Evolutionary conservation across 331 rosid genomes (phyloP).

Genomic region (Quercus phellos): DNA sequence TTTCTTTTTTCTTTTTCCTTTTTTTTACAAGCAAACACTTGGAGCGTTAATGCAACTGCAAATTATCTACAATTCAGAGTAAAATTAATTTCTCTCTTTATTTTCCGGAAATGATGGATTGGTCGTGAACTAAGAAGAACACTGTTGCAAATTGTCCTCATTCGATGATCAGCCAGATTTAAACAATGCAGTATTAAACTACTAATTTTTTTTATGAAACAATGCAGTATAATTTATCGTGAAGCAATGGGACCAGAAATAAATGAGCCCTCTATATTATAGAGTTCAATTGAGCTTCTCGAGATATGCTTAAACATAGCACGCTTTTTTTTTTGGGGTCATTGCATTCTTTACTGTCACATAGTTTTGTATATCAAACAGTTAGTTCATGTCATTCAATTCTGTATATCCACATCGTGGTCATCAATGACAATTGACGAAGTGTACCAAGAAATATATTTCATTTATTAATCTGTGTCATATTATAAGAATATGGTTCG

Average conservation of each 20-base stretch:
- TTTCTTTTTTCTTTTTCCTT: background rate
- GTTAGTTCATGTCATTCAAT: too few species aligned
- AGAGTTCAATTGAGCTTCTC: background rate
- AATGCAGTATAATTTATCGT: background rate
- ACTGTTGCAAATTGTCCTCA: background rate
- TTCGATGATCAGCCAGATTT: too few species aligned
- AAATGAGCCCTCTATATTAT: background rate
- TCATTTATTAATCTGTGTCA: background rate
- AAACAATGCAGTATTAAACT: too few species aligned
- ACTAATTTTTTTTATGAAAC: too few species aligned
- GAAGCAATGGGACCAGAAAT: background rate
- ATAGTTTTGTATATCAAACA: background rate
- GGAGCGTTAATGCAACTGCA: too few species aligned
- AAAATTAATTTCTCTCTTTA: background rate
- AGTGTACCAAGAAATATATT: too few species aligned
- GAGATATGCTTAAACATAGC: background rate
- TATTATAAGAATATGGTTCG: background rate
- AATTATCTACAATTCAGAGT: background rate
- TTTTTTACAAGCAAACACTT: too few species aligned
- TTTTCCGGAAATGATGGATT: background rate
- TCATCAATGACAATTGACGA: too few species aligned
- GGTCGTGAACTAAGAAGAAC: background rate
- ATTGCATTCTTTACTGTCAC: background rate
- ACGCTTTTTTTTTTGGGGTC: background rate
- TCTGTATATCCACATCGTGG: too few species aligned